Base-by-base conservation (phyloP, 164 flowering plant genomes). In the Annona squamosa region DNA sequence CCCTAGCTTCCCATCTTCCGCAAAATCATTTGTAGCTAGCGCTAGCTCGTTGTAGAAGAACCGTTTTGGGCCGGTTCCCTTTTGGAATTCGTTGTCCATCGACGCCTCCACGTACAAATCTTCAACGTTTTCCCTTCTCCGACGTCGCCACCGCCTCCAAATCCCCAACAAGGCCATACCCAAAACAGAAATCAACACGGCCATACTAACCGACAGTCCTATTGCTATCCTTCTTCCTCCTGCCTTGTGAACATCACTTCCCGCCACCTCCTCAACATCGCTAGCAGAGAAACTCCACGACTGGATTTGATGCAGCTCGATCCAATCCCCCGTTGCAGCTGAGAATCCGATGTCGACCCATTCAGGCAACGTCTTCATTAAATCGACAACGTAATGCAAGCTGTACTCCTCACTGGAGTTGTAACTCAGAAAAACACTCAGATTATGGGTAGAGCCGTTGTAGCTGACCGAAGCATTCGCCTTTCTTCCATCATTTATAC, bases 391-490 rank as follows among this genome's bases (percentile, higher is more conserved):
- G 46, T 66, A 72, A 13, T 69, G 72, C 3, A 84, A 69, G 6
- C 76, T 78, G 4, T 72, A 74, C 18, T 57, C 42, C 59, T 1
- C 2, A 5, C 75, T 77, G 12, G 43, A 16, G 7, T 41, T 66
- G 9, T 63, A 16, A 7, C 68, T 69, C 4, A 81, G 62, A 68
- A 13, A 70, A 26, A 72, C 79, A 64, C 2, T 67, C 1, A 79
- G 68, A 65, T 76, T 81, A 41, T 76, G 63, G 2, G 79, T 13
- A 5, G 72, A 76, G 4, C 88, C 80, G 67, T 77, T 70, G 26
- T 87, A 86, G 4, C 70, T 68, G 16, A 86, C 71, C 82, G 74
- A 73, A 69, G 80, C 86, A 2, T 77, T 72, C 0, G 68, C 73
- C 12, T 0, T 69, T 0, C 9, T 16, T 1, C 84, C 86, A 4